Evolutionary conservation across 345 rosid genomes (phyloP).

Genomic region (Bruguiera parviflora): DNA sequence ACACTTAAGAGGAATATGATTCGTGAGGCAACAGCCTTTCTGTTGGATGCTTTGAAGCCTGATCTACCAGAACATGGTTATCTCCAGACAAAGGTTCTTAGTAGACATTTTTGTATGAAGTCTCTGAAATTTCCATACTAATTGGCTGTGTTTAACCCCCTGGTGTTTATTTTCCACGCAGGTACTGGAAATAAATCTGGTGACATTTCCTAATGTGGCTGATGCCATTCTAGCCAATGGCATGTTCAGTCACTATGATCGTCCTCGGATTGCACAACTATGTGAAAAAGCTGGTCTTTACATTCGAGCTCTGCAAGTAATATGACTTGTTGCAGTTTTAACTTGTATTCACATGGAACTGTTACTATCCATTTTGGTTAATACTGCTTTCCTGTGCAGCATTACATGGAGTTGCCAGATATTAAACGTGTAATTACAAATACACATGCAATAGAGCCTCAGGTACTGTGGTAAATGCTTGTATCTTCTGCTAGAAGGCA

Average conservation of each 20-base stretch:
- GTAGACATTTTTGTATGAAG: slow-evolving; percentile 1
- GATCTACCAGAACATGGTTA: slow-evolving; percentile 89
- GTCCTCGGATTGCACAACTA: slow-evolving; percentile 94
- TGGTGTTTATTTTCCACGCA: slow-evolving; percentile 12
- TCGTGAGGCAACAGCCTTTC: slow-evolving; percentile 98
- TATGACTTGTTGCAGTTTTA: not conserved
- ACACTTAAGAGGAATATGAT: slow-evolving; percentile 86
- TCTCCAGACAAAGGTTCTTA: slow-evolving; percentile 83
- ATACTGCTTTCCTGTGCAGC: slow-evolving; percentile 51
- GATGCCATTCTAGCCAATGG: slow-evolving; percentile 97
- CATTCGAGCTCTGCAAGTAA: slow-evolving; percentile 84
- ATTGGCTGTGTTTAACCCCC: not conserved
- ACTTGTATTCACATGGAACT: not conserved
- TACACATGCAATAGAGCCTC: slow-evolving; percentile 99
- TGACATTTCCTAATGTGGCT: slow-evolving; percentile 96
- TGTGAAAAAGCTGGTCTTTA: slow-evolving; percentile 99
- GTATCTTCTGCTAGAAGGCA: not conserved
- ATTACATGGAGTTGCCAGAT: slow-evolving; percentile 90
- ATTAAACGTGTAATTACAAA: slow-evolving; percentile 97
- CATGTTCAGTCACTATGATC: slow-evolving; percentile 98
- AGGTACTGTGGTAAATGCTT: slow-evolving; percentile 43
- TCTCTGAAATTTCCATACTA: not conserved
- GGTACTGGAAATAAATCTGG: slow-evolving; percentile 98
- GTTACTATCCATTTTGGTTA: not conserved
- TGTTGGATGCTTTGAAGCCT: slow-evolving; percentile 92